Evolutionary conservation across 2,329 filamentous ascomycete species (phyloP), one percentile per base, ranked within the genome.

Genomic region (Myotisia sp.): DNA sequence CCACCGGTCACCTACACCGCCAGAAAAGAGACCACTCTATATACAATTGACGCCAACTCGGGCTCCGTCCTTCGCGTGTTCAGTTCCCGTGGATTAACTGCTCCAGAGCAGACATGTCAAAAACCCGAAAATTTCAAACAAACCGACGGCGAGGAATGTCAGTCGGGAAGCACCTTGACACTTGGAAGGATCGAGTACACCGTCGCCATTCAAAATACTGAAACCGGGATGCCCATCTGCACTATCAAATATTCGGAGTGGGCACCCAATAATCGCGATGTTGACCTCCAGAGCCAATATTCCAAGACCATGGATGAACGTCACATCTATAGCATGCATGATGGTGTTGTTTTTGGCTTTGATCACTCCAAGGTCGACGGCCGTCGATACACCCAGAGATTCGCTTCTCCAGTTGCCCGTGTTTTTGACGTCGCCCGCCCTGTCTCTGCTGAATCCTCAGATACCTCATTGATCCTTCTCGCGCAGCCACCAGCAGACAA

Each of bases 221-320:
- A 79, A 45, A 76, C 74, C 3, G 77, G 79, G 1, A 72, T 78
- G 39, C 72, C 74, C 5, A 79, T 98, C 42, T 92, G 85, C 49
- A 93, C 83, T 0, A 72, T 98, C 45, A 86, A 76, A 44, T 98
- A 92, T 52, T 80, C 84, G 7, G 90, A 98, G 55, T 98, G 90
- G 90, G 77, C 76, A 0, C 82, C 86, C 9, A 98, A 98, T 56
- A 92, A 79, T 39, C 81, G 77, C 40, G 87, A 98, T 55, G 73
- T 73, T 42, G 90, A 98, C 52, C 72, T 98, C 5, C 76, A 84
- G 47, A 72, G 72, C 32, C 84, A 95, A 51, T 90, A 95, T 50
- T 71, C 70, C 9, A 61, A 66, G 7, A 84, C 85, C 1, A 77
- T 86, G 52, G 86, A 95, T 53, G 76, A 81, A 45, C 80, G 79